Conservation (phyloP, 2,329 filamentous ascomycete species). For the Curvularia eragrostidis region DNA sequence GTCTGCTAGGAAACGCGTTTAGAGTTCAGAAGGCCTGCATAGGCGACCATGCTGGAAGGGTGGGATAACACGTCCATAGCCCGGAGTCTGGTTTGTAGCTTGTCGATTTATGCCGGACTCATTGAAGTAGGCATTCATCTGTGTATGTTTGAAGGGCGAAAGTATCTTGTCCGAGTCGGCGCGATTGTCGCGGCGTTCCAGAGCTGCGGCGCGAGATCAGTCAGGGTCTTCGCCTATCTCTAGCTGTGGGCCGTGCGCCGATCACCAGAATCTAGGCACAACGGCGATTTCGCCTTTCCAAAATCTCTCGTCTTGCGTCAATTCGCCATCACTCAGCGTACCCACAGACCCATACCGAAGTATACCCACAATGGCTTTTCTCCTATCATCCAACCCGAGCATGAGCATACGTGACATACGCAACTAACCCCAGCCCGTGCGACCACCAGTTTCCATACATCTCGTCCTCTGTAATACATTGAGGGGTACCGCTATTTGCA, state of each 20-base stretch:
- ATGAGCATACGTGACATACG: conserved; percentile 44
- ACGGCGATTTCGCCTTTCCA: conserved; percentile 4
- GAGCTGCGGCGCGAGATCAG: conserved; percentile 1
- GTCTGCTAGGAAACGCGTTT: not conserved
- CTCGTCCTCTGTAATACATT: not conserved
- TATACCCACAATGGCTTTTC: conserved; percentile 35
- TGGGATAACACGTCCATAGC: too few species aligned
- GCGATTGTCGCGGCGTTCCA: not conserved
- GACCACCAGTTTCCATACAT: conserved; percentile 11
- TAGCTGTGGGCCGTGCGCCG: not conserved
- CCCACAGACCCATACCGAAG: conserved; percentile 6
- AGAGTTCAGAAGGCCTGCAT: not conserved
- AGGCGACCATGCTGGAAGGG: too few species aligned
- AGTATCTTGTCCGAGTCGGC: not conserved
- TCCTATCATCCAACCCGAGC: conserved; percentile 32
- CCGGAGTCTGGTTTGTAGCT: too few species aligned
- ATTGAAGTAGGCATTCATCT: too few species aligned
- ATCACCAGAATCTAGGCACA: conserved; percentile 8
- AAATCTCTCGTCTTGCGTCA: conserved; percentile 12
- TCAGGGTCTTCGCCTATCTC: conserved; percentile 8
- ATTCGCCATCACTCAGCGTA: conserved; percentile 8
- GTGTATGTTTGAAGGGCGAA: too few species aligned
- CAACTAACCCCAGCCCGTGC: conserved; percentile 31
- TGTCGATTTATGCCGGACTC: too few species aligned
- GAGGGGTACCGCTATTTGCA: conserved; percentile 5